Base-by-base conservation (phyloP, 2,329 filamentous ascomycete species). In the Aotearoamyces nothofagi region DNA sequence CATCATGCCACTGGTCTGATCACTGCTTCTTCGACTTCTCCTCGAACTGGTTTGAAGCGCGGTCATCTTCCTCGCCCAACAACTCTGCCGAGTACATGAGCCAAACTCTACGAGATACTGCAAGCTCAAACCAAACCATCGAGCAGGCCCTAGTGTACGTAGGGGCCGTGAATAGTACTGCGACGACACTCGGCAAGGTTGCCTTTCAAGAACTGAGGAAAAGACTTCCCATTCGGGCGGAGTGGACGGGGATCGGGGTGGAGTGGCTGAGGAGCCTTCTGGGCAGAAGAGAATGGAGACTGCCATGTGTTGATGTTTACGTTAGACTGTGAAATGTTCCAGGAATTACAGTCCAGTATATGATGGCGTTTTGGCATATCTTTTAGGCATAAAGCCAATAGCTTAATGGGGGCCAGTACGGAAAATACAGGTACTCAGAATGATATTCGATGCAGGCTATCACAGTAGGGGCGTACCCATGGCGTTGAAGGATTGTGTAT, bases 41-140 rank as follows among this genome's bases (percentile, higher is more conserved):
- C 41, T 79, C 75, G 45, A 83, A 92, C 58, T 96, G 86, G 87
- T 96, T 96, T 54, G 74, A 86, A 42, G 77, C 86, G n/a, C 69
- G 81, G 9, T 52, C 41, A 17, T 38, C 36, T 26, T 30, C 40
- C 4, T 35, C 36, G 8, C 30, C 32, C 35, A 8, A 26, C 37
- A 46, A 49, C 24, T 33, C 39, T 13, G 34, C 41, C 5, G 29
- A 26, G 12, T 11, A 10, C 5, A 15, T 15, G 12, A 15, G 15
- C 13, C 24, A 13, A 6, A 22, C n/a, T n/a, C n/a, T n/a, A n/a
- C n/a, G n/a, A n/a, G n/a, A n/a, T n/a, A n/a, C n/a, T n/a, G n/a
- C 33, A 3, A 33, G 43, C 12, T 34, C 44, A 7, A 47, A 46
- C 22, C 33, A 39, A 20, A 47, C 44, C 1, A 29, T 53, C 2